Evolutionary conservation across 1,284 basidiomycete species (phyloP).

Genomic region (Cryptococcus sp.): DNA sequence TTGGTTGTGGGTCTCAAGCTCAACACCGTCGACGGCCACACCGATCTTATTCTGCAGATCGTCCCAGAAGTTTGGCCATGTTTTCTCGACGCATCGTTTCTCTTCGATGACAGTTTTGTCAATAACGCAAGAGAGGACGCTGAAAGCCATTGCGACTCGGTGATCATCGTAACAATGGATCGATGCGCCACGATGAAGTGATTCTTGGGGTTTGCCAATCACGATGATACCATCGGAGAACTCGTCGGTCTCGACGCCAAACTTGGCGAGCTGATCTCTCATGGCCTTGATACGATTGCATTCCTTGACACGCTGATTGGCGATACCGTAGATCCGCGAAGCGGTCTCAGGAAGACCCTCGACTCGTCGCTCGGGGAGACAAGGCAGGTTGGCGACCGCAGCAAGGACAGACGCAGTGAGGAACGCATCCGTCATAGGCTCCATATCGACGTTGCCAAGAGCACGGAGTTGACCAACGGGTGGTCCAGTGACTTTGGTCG

Average conservation of each 20-base stretch:
- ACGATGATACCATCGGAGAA: constrained; percentile 91
- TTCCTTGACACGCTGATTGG: constrained; percentile 98
- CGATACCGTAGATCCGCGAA: constrained; percentile 90
- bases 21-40: constrained; percentile 81
- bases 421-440: constrained; percentile 99
- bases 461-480: constrained; percentile 76
- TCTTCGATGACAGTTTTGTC: constrained; percentile 83
- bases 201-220: constrained; percentile 68
- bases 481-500: constrained; percentile 93
- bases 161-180: constrained; percentile 98
- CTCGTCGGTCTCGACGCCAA: constrained; percentile 89
- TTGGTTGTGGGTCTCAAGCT: constrained; percentile 58
- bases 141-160: constrained; percentile 98
- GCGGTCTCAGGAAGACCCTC: constrained; percentile 53
- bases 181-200: constrained; percentile 68
- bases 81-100: constrained; percentile 98
- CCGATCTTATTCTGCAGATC: constrained; percentile 93
- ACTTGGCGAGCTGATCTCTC: constrained; percentile 96
- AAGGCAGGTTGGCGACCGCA: constrained; percentile 71
- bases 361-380: constrained; percentile 49
- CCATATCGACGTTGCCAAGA: constrained; percentile 92
- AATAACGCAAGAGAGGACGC: constrained; percentile 77
- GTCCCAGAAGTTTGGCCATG: constrained; percentile 99
- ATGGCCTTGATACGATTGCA: constrained; percentile 96
- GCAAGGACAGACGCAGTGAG: constrained; percentile 90